Base-by-base conservation (phyloP, 306 rosid species). In the Cucumis hystrix region DNA sequence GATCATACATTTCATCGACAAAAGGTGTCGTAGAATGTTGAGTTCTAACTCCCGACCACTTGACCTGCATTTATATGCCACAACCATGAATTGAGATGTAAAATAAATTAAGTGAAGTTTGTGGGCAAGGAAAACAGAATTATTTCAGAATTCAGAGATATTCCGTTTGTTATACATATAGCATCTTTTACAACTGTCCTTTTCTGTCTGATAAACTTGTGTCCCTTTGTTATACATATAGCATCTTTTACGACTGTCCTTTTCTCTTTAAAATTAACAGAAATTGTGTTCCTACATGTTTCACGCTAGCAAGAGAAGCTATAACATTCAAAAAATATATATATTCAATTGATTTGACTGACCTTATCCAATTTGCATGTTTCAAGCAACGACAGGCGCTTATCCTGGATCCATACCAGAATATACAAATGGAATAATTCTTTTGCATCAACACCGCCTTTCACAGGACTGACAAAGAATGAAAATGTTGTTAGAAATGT, bases 21-120 rank as follows among this genome's bases (percentile, higher is more conserved):
- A 96, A 96, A 68, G 99, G 99, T 79, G 99, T 96, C 5, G 99
- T 96, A 55, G 93, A 92, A 84, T 96, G 99, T 39, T 80, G 97
- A 47, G 98, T 96, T 85, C 87, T 89, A 77, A 91, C 97, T 79
- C 99, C 99, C 4, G 98, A 89, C 99, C 99, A 92, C 85, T 96
- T 96, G 56, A 96, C 97, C 99, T 96, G 89, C 87, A 87, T 85
- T 71, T 79, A 58, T 39, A 78, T 72, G 14, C 40, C 60, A 71
- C 40, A 71, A 71, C 43, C 40, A 71, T 28, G 39, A 69, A 3
- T 71, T 71, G 13, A 21, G 16, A 49, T 49, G 60, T 25, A 51
- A 49, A 49, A 71, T 49, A 51, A 71, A 71, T 6, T 71, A 14
- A 13, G n/a, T 8, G 0, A 52, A 52, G 57, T 52, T 52, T 16